phyloP scores from a whole-genome alignment of 73 alveolate species.

The Paramecium octaurelia region DNA sequence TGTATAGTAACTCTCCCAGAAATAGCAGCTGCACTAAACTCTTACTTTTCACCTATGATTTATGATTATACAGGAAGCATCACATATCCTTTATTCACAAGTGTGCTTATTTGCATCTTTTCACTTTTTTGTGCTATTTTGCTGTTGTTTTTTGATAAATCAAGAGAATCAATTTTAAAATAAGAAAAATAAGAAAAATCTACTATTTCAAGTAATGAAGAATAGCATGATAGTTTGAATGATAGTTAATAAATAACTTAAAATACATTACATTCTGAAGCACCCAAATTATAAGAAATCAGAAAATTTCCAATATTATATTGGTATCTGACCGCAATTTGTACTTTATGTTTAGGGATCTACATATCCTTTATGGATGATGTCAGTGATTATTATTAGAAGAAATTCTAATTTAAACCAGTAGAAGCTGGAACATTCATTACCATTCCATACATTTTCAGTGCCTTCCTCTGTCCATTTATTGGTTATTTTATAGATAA shows the following conservation, averaged over 20 bases:
- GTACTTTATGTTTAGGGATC: too few relatives aligned
- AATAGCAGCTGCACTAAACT: conserved; percentile 12
- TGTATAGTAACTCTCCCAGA: neutral
- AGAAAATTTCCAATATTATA: too few relatives aligned
- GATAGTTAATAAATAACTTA: neutral
- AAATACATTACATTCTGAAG: neutral
- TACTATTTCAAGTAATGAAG: neutral
- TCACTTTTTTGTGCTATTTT: neutral
- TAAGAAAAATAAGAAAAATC: neutral
- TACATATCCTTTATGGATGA: too few relatives aligned
- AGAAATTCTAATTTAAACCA: too few relatives aligned
- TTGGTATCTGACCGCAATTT: too few relatives aligned
- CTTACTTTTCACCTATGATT: neutral
- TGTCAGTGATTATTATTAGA: too few relatives aligned
- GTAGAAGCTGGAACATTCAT: too few relatives aligned
- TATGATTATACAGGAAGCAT: neutral
- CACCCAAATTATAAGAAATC: neutral
- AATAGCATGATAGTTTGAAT: neutral
- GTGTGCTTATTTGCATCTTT: conserved; percentile 3
- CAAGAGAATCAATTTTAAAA: neutral
- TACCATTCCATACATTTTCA: too few relatives aligned
- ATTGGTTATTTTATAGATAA: too few relatives aligned
- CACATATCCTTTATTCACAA: neutral
- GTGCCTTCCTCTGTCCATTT: too few relatives aligned
- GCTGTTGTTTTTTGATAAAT: neutral